Evolutionary conservation across 2,329 filamentous ascomycete genomes (phyloP), one percentile per base, ranked within the genome.

Genomic region (Leptographium galeiforme): DNA sequence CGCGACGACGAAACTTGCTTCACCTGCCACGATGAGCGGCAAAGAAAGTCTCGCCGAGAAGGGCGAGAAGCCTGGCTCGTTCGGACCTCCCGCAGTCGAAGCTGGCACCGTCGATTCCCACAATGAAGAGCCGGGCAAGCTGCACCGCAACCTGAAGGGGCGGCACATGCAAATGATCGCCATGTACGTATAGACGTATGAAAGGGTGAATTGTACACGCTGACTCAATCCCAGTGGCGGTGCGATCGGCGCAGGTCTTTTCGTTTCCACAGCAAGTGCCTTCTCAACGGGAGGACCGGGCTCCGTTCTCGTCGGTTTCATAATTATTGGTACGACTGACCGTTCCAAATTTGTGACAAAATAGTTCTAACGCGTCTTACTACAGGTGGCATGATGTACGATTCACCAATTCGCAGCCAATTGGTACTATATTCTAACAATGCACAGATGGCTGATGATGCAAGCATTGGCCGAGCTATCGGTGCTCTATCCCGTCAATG

Each of bases 241-340:
- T 61, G 66, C 70, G 13, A 72, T 73, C 46, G 70, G 70, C 54
- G 70, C 70, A 57, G 84, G 85, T 70, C 73, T 88, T 8, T 88
- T 88, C 64, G 81, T 89, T 54, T 78, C 81, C 48, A 83, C 82
- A 2, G 83, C 81, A 49, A 65, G 64, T 47, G 81, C 81, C 40
- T 67, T 86, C 51, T 68, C 72, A 25, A 70, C 65, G n/a, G 83
- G 81, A 62, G 84, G 82, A 30, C 84, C 82, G 14, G 70, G 66
- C 3, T 60, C 69, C 6, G 61, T 74, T 57, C 62, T 75, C 40
- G 70, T 76, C 57, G 70, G 70, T 57, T 82, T 79, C 61, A 60
- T 72, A 8, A 73, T 81, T 56, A 70, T 82, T 45, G 43, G 43
- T 45, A 19, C 30, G 43, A 7, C 25, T 5, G 19, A 12, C 12